Conservation (phyloP, 2,329 filamentous ascomycete species). For the Cercospora sesami region DNA sequence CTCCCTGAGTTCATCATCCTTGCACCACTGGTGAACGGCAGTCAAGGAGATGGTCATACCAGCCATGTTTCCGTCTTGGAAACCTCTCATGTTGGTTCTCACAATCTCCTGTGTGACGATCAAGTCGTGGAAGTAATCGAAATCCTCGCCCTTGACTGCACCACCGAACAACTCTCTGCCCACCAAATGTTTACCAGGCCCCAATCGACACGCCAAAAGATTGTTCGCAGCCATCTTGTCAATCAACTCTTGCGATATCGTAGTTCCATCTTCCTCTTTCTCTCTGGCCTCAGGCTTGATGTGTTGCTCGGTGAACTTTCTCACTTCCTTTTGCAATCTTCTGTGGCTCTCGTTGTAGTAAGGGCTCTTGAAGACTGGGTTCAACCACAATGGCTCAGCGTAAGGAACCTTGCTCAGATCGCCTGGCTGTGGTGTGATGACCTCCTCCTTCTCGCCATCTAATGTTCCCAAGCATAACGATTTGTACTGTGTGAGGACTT, state of each 20-base stretch:
- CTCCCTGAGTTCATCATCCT: constrained; percentile 65
- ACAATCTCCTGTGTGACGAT: constrained; percentile 72
- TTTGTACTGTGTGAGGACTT: constrained; percentile 79
- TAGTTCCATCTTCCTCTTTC: constrained; percentile 71
- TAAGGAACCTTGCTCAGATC: constrained; percentile 78
- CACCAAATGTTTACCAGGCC: constrained; percentile 78
- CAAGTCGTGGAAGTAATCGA: constrained; percentile 85
- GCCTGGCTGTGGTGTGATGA: constrained; percentile 68
- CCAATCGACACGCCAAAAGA: constrained; percentile 77
- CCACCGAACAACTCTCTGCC: constrained; percentile 68
- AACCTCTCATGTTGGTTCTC: constrained; percentile 73
- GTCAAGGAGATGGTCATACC: constrained; percentile 83
- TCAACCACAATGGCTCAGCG: constrained; percentile 80
- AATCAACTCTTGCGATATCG: constrained; percentile 69
- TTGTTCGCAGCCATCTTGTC: constrained; percentile 74
- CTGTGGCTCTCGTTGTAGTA: constrained; percentile 78
- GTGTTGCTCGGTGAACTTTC: constrained; percentile 71
- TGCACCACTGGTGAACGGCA: constrained; percentile 76
- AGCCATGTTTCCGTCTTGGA: constrained; percentile 83
- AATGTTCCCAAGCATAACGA: constrained; percentile 74
- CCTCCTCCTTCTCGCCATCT: constrained; percentile 70
- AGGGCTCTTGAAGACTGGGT: constrained; percentile 71
- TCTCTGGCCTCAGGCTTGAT: constrained; percentile 72
- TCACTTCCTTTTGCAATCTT: constrained; percentile 66
- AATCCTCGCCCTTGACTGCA: constrained; percentile 72